phyloP scores from a whole-genome alignment of 2,329 filamentous ascomycete genomes.

The Corniculantispora saksenae region DNA sequence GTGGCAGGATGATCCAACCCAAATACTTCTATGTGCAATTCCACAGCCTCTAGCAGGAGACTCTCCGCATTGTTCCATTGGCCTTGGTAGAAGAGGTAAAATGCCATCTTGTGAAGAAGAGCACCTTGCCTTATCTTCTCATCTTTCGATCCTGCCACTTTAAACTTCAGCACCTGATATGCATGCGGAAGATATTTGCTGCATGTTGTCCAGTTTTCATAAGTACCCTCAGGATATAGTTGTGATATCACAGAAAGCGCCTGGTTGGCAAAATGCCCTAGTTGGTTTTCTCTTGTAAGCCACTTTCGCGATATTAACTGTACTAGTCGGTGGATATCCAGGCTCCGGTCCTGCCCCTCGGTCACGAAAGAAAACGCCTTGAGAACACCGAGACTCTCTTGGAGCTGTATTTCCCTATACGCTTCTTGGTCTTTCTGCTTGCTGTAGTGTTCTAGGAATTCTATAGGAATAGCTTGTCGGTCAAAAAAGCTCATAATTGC shows the following conservation, averaged over 20 bases:
- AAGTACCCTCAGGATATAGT: conserved; percentile 22
- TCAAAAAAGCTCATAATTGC: conserved; percentile 3
- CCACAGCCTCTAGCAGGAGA: conserved; percentile 16
- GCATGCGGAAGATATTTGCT: conserved; percentile 28
- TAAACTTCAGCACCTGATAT: conserved; percentile 21
- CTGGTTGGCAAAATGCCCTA: conserved; percentile 2
- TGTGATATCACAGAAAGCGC: conserved; percentile 26
- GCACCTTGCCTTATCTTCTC: conserved; percentile 4
- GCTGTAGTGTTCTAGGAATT: neutral
- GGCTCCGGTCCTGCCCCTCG: conserved; percentile 20
- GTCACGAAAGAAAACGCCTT: conserved; percentile 31
- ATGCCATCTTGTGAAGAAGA: neutral
- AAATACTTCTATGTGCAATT: conserved; percentile 14
- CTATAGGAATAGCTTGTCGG: conserved; percentile 13
- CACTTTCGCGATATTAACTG: conserved; percentile 35
- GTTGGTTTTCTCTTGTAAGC: conserved; percentile 21
- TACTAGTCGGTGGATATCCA: conserved; percentile 36
- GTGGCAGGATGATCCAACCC: conserved; percentile 16
- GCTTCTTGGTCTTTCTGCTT: neutral
- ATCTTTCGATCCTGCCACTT: conserved; percentile 18
- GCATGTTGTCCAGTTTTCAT: conserved; percentile 20
- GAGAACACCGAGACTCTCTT: conserved; percentile 27
- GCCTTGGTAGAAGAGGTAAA: neutral
- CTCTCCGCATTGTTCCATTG: conserved; percentile 23
- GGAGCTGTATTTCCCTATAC: neutral